Base-by-base conservation (phyloP, 441 rosid species). In the Gossypium trilobum region DNA sequence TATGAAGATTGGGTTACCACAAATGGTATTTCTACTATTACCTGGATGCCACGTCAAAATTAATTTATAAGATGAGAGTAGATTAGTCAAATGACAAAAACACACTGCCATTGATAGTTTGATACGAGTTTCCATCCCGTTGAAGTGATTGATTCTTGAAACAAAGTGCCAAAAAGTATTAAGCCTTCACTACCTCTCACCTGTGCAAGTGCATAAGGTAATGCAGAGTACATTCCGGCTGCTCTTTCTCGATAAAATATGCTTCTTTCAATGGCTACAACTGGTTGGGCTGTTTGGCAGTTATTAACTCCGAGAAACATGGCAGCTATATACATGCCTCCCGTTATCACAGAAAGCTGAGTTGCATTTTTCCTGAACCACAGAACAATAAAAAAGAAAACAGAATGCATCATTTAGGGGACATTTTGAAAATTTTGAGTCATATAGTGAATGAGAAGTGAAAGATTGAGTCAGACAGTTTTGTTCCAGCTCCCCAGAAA, bases 171-270 rank as follows among this genome's bases (percentile, higher is more conserved):
- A 8, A 7, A 16, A 17, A 5, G 23, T 51, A 16, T 0, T 61
- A 16, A 61, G 2, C 17, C 51, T 9, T 19, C 13, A 29, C 14
- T 90, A 65, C 16, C 36, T 44, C 75, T 79, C 52, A 95, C 97
- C 88, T 95, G 98, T 68, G 95, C 91, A 25, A 90, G 70, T 68
- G 99, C 98, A 77, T 91, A 95, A 29, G 99, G 93, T 59, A 95
- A 78, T 13, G 93, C 90, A 57, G 98, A 92, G 75, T 89, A 95
- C 97, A 95, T 95, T 68, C 92, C 90, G 0, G 97, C 97, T 0
- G 96, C 99, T 78, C 80, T 85, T 84, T 92, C 97, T 31, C 97
- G 78, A 77, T 91, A 92, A 75, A 91, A 92, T 10, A 91, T 92
- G 0, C 85, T 88, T 80, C 99, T 83, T 76, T 94, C 99, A 44